Evolutionary conservation across 345 rosid species (phyloP).

Genomic region (Odontarrhena argentea): DNA sequence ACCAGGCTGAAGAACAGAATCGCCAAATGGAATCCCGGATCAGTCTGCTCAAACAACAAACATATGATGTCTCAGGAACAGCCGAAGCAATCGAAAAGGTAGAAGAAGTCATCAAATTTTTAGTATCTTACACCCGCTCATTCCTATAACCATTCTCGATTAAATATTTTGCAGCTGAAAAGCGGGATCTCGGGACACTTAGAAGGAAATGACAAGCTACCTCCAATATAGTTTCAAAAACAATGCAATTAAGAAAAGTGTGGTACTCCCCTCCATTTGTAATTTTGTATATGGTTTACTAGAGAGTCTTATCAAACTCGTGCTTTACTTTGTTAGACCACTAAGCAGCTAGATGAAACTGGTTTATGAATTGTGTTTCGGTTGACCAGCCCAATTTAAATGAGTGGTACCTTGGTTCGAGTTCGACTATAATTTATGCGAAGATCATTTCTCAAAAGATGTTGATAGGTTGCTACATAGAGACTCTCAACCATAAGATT

Average conservation of each 20-base stretch:
- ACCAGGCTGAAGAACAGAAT: slow-evolving; percentile 68
- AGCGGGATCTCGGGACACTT: slow-evolving; percentile 40
- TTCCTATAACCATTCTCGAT: background rate
- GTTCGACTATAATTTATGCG: background rate
- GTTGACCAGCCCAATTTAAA: slow-evolving; percentile 18
- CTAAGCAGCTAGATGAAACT: slow-evolving; percentile 20
- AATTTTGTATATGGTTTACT: slow-evolving; percentile 9
- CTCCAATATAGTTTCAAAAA: slow-evolving; percentile 20
- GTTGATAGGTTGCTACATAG: slow-evolving; percentile 17
- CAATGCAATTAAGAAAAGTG: background rate
- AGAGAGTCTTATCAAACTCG: slow-evolving; percentile 13
- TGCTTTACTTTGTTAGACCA: slow-evolving; percentile 31
- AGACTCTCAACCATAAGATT: slow-evolving; percentile 20
- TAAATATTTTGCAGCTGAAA: slow-evolving; percentile 46
- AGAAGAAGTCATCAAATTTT: background rate
- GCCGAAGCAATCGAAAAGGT: slow-evolving; percentile 53
- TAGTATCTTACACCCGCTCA: background rate
- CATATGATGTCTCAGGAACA: slow-evolving; percentile 43
- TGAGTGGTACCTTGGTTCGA: slow-evolving; percentile 4
- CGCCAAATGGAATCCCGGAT: slow-evolving; percentile 47
- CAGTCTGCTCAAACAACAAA: slow-evolving; percentile 48
- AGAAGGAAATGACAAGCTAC: slow-evolving; percentile 30
- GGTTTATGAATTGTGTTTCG: slow-evolving; percentile 15
- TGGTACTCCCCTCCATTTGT: background rate
- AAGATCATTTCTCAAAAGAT: background rate